These are phyloP conservation scores for Deuterostichococcus epilithicus DNA, from an alignment of 139 green algal genomes.

Conservation along the genomic window DNA sequence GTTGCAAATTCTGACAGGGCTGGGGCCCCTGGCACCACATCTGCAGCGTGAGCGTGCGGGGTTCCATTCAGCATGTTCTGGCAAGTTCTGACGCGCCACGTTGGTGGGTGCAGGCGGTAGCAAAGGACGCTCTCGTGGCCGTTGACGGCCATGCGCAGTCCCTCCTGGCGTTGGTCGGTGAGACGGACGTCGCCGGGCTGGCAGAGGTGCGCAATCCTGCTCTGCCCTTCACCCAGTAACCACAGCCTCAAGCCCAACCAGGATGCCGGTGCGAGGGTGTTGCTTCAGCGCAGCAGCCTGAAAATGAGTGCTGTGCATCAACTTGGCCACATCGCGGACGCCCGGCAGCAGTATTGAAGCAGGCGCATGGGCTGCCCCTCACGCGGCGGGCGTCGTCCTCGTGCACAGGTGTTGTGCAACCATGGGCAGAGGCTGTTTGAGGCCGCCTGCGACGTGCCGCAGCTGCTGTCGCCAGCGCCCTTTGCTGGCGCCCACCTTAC, in stretches of 20 bases:
- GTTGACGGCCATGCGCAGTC: neutral
- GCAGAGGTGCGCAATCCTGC: neutral
- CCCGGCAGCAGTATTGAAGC: no score
- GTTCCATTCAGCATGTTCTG: no score
- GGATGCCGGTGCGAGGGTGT: neutral
- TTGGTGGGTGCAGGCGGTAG: neutral
- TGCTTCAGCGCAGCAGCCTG: neutral
- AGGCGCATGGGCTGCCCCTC: slow-evolving; percentile 58
- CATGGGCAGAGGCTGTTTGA: slow-evolving; percentile 13
- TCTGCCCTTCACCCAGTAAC: neutral
- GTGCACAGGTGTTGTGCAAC: slow-evolving; percentile 55
- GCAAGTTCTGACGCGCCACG: no score
- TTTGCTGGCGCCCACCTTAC: slow-evolving; percentile 44
- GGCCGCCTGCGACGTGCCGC: slow-evolving; percentile 49
- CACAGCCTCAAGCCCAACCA: neutral
- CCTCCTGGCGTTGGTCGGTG: neutral
- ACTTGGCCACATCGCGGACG: no score
- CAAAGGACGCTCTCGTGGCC: neutral
- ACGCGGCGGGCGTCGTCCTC: no score
- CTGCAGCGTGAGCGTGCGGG: no score
- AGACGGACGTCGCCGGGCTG: slow-evolving; percentile 1
- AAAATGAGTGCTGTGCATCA: slow-evolving; percentile 50
- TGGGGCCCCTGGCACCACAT: no score
- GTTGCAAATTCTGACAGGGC: no score
- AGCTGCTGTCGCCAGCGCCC: slow-evolving; percentile 46